Percentiles rank a stretch among this genome's conserved stretches.
Conservation (phyloP, 148 eudicot genomes). For the Chenopodium album region DNA sequence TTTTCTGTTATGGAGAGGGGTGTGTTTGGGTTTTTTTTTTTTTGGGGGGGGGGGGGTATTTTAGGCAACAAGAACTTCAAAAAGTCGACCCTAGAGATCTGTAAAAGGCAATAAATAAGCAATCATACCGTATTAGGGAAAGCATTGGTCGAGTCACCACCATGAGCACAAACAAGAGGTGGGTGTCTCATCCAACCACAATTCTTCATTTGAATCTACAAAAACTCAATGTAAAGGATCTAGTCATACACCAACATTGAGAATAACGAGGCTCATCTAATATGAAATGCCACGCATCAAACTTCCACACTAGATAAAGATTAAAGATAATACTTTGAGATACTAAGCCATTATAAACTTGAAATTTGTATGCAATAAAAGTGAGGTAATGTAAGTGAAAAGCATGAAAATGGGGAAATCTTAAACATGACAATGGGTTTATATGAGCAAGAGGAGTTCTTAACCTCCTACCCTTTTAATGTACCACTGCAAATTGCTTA, state of each 20-base stretch:
- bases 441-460: not conserved
- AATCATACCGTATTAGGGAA: conserved; percentile 85
- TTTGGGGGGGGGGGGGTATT: not conserved
- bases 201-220: conserved; percentile 67
- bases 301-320: not conserved
- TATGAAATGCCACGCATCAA: not conserved
- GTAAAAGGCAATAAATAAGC: conserved; percentile 18
- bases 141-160: conserved; percentile 84
- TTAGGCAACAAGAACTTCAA: not conserved
- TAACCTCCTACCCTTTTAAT: not conserved
- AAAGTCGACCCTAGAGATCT: not conserved
- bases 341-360: not conserved
- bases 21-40: not conserved
- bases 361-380: not conserved
- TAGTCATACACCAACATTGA: not conserved
- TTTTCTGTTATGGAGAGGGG: too few relatives aligned
- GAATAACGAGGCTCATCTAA: not conserved
- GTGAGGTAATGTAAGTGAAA: not conserved
- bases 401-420: not conserved
- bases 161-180: conserved; percentile 98
- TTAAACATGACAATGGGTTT: not conserved
- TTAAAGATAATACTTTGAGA: not conserved
- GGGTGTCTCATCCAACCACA: conserved; percentile 82
- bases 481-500: not conserved
- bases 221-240: conserved; percentile 16